Conservation (phyloP, 2,329 filamentous ascomycete genomes). For the Pestalotiopsis sp. region DNA sequence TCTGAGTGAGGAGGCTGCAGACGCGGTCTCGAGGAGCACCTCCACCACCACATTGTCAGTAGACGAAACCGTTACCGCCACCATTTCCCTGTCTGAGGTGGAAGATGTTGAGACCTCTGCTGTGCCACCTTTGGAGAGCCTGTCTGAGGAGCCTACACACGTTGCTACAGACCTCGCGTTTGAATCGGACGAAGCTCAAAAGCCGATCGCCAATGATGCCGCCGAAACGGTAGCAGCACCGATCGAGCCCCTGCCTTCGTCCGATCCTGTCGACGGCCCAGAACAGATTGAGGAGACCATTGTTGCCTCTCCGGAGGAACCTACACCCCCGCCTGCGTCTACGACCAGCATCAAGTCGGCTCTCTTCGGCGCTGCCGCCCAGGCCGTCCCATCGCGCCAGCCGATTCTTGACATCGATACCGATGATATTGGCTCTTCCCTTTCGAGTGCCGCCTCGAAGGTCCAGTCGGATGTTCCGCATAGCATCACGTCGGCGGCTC, state of each 20-base stretch:
- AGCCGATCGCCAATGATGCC: background rate
- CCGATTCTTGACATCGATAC: constrained; percentile 46
- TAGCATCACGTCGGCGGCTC: constrained; percentile 46
- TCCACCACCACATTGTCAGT: constrained; percentile 22
- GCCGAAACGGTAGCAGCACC: constrained; percentile 30
- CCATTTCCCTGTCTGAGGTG: constrained; percentile 22
- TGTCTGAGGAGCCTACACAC: constrained; percentile 24
- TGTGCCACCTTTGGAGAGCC: constrained; percentile 24
- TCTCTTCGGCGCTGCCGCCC: constrained; percentile 54
- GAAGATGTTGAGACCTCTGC: constrained; percentile 26
- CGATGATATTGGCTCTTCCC: constrained; percentile 44
- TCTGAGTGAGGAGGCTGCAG: constrained; percentile 34
- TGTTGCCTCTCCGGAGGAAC: constrained; percentile 29
- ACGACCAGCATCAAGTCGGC: constrained; percentile 44
- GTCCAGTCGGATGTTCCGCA: constrained; percentile 38
- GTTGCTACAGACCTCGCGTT: constrained; percentile 14
- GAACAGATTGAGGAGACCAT: constrained; percentile 39
- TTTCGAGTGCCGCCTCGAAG: constrained; percentile 36
- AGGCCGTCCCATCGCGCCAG: constrained; percentile 49
- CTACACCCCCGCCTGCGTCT: constrained; percentile 23
- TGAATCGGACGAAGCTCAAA: background rate
- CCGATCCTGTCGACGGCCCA: constrained; percentile 24
- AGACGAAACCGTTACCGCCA: constrained; percentile 33
- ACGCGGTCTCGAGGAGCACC: constrained; percentile 21
- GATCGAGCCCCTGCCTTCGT: constrained; percentile 23